A percentile compares a stretch with the other conserved stretches of the same genome.
phyloP scores from a whole-genome alignment of 164 flowering plant genomes.

The Santalum album region DNA sequence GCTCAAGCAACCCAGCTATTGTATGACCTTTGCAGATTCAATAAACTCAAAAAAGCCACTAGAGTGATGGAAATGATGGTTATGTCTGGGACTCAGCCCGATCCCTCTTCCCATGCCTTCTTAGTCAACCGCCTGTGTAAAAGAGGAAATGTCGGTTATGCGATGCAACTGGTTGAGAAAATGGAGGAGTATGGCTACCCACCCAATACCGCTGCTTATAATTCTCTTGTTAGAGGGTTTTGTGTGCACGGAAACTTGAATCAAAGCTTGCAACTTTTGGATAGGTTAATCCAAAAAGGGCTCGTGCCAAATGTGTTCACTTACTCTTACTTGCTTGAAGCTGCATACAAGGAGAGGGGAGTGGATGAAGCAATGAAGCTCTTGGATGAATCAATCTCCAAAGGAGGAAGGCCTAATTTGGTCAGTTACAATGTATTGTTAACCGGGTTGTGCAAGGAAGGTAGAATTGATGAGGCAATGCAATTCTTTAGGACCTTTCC shows the following conservation, averaged over 20 bases:
- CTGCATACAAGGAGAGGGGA: constrained; percentile 75
- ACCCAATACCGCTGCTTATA: constrained; percentile 52
- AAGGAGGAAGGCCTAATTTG: constrained; percentile 77
- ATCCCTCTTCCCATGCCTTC: constrained; percentile 49
- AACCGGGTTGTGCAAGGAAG: constrained; percentile 84
- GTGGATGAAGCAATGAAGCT: constrained; percentile 68
- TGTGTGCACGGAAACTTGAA: constrained; percentile 58
- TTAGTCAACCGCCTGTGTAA: constrained; percentile 69
- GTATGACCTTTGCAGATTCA: constrained; percentile 65
- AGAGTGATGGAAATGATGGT: constrained; percentile 74
- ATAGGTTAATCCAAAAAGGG: constrained; percentile 58
- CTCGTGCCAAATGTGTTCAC: constrained; percentile 71
- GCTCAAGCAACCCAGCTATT: constrained; percentile 57
- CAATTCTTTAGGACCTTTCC: constrained; percentile 56
- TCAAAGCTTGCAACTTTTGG: constrained; percentile 59
- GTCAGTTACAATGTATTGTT: constrained; percentile 81
- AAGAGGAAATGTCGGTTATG: constrained; percentile 68
- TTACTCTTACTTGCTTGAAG: constrained; percentile 73
- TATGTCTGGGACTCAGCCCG: constrained; percentile 49
- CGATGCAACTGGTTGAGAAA: constrained; percentile 76
- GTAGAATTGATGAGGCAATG: constrained; percentile 62
- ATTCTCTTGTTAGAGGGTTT: constrained; percentile 74
- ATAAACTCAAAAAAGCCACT: constrained; percentile 54
- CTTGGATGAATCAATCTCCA: constrained; percentile 58
- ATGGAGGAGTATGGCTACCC: constrained; percentile 72